These are phyloP conservation scores for Phlebopus sp. DNA, from an alignment of 1,284 basidiomycete species.

Conservation along the genomic window DNA sequence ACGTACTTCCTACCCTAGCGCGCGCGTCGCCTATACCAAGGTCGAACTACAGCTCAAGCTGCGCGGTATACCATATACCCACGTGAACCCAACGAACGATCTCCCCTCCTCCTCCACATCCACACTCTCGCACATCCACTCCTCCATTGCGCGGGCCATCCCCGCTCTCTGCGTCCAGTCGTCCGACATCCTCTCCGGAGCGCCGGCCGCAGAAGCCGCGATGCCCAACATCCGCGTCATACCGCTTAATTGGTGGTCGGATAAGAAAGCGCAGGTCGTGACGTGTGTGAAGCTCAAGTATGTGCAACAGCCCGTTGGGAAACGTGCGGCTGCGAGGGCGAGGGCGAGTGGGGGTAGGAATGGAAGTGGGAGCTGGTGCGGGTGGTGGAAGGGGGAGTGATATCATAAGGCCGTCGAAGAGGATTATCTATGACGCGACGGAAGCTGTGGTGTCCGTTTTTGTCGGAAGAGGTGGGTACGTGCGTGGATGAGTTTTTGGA, in stretches of 20 bases:
- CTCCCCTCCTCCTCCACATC: conserved; percentile 44
- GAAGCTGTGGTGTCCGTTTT: conserved; percentile 84
- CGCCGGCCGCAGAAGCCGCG: conserved; percentile 82
- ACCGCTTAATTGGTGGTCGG: conserved; percentile 89
- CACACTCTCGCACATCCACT: conserved; percentile 56
- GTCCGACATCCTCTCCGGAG: conserved; percentile 74
- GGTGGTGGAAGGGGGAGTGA: conserved; percentile 53
- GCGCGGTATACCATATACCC: conserved; percentile 74
- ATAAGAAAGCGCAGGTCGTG: conserved; percentile 71
- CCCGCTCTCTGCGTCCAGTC: conserved; percentile 83
- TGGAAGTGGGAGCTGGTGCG: too few relatives aligned
- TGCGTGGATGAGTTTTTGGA: conserved; percentile 87
- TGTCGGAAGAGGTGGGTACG: conserved; percentile 80
- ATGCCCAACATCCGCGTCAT: conserved; percentile 89
- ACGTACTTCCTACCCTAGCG: conserved; percentile 48
- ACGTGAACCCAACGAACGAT: conserved; percentile 60
- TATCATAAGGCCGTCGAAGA: conserved; percentile 74
- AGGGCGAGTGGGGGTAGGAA: too few relatives aligned
- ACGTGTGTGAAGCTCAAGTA: conserved; percentile 87
- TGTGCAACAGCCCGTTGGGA: conserved; percentile 79
- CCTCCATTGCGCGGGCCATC: conserved; percentile 68
- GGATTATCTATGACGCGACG: conserved; percentile 83
- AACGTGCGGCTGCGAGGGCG: conserved; percentile 46
- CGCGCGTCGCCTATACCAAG: conserved; percentile 85
- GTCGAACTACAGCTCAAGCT: conserved; percentile 86